phyloP scores from a whole-genome alignment of 2,329 filamentous ascomycete genomes.

The Teratosphaeria gauchensis region DNA sequence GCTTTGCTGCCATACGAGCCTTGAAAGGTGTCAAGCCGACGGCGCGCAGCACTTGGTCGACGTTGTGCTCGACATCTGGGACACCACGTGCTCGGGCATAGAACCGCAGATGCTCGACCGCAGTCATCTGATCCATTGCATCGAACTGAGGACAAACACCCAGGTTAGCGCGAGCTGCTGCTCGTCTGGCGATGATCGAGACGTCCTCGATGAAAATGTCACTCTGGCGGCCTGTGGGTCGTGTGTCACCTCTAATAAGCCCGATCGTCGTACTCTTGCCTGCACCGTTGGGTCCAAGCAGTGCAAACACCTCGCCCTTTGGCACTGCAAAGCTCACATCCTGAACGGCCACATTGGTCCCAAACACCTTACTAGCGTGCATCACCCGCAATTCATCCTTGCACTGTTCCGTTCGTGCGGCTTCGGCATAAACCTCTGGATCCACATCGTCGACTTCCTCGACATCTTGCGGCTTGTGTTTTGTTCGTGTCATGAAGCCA shows the following conservation, averaged over 20 bases:
- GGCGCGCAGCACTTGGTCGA: slow-evolving; percentile 65
- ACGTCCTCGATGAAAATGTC: slow-evolving; percentile 72
- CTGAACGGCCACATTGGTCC: slow-evolving; percentile 68
- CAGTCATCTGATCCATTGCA: slow-evolving; percentile 85
- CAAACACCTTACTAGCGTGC: slow-evolving; percentile 72
- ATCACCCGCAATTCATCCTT: slow-evolving; percentile 66
- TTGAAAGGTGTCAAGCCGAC: slow-evolving; percentile 67
- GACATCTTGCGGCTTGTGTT: slow-evolving; percentile 31
- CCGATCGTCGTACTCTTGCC: slow-evolving; percentile 87
- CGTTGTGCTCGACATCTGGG: slow-evolving; percentile 64
- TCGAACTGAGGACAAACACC: slow-evolving; percentile 76
- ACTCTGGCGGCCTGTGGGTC: slow-evolving; percentile 59
- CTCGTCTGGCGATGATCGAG: slow-evolving; percentile 62
- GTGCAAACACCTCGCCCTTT: slow-evolving; percentile 73
- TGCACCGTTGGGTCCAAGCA: slow-evolving; percentile 68
- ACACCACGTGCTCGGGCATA: slow-evolving; percentile 81
- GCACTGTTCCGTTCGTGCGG: slow-evolving; percentile 50
- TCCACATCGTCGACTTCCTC: slow-evolving; percentile 37
- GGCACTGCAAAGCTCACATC: slow-evolving; percentile 72
- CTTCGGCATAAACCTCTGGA: slow-evolving; percentile 55
- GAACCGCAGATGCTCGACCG: slow-evolving; percentile 74
- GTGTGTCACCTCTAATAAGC: slow-evolving; percentile 78
- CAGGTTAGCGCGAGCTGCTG: slow-evolving; percentile 62
- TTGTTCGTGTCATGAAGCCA: slow-evolving; percentile 44
- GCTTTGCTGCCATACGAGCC: slow-evolving; percentile 63